Evolutionary conservation across 768 basidiomycete genomes (phyloP).

Genomic region (Exidia glandulosa): DNA sequence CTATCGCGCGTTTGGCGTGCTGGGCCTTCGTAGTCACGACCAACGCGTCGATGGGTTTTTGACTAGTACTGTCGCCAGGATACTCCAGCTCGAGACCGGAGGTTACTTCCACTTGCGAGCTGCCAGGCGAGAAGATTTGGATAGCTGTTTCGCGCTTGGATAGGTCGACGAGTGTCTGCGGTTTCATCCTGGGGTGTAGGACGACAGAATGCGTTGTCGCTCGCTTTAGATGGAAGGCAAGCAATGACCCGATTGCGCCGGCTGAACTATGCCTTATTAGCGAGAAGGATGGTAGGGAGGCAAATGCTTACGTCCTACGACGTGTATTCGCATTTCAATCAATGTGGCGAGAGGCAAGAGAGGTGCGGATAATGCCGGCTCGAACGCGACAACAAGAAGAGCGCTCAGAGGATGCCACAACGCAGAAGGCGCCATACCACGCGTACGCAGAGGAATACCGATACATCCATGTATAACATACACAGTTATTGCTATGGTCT

Average conservation of each 20-base stretch:
- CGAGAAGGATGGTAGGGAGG: background rate
- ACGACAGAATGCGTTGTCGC: background rate
- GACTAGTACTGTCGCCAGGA: background rate
- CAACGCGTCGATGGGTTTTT: background rate
- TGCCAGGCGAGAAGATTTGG: background rate
- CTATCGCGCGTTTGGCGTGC: background rate
- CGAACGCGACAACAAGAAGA: background rate
- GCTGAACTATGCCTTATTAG: background rate
- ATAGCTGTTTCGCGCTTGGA: background rate
- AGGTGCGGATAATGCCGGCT: background rate
- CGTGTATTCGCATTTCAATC: background rate
- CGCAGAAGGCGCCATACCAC: no score
- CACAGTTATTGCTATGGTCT: no score
- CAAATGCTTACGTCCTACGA: background rate
- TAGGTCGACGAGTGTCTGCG: background rate
- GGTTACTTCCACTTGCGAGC: background rate
- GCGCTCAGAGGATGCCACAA: no score
- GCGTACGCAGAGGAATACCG: no score
- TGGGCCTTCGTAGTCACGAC: background rate
- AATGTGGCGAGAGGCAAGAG: background rate
- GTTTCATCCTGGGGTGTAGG: background rate
- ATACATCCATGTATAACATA: no score
- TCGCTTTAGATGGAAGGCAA: background rate
- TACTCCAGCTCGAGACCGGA: background rate
- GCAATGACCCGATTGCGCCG: background rate